Conservation (phyloP, 768 basidiomycete genomes). For the Hypholoma sublateritium region DNA sequence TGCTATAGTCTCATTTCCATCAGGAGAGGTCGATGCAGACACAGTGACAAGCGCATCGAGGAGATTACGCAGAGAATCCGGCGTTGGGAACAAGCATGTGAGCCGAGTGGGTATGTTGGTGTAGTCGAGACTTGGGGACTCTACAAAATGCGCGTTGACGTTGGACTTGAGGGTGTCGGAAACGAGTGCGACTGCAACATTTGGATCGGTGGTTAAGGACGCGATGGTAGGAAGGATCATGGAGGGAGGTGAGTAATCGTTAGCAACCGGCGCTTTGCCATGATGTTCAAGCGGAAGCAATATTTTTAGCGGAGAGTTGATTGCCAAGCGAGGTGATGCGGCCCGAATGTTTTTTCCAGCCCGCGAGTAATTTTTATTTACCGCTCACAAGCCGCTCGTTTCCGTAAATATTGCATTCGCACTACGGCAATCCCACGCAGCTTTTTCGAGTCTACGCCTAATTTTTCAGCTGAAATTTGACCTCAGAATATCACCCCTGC, state of each 20-base stretch:
- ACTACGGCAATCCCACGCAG: too few relatives aligned
- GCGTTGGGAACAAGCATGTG: neutral
- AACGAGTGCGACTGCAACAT: neutral
- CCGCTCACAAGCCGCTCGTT: too few relatives aligned
- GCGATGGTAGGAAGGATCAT: neutral
- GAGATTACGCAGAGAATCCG: neutral
- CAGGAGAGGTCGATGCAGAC: neutral
- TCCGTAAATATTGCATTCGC: too few relatives aligned
- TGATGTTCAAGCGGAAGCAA: neutral
- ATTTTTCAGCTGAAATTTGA: too few relatives aligned
- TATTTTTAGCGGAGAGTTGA: neutral
- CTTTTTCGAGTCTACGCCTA: too few relatives aligned
- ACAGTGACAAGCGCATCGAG: neutral
- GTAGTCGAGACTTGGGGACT: neutral
- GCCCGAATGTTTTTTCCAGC: too few relatives aligned
- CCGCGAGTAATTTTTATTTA: too few relatives aligned
- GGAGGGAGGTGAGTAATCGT: neutral
- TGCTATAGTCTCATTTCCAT: neutral
- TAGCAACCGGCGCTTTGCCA: neutral
- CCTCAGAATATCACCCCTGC: too few relatives aligned
- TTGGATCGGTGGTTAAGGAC: neutral
- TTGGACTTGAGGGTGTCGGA: neutral
- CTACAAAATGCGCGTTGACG: neutral
- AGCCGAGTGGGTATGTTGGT: conserved; percentile 1
- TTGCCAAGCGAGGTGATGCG: too few relatives aligned